Evolutionary conservation across 352 stramenopile genomes (phyloP).

Genomic region (Globisporangium sylvaticum): DNA sequence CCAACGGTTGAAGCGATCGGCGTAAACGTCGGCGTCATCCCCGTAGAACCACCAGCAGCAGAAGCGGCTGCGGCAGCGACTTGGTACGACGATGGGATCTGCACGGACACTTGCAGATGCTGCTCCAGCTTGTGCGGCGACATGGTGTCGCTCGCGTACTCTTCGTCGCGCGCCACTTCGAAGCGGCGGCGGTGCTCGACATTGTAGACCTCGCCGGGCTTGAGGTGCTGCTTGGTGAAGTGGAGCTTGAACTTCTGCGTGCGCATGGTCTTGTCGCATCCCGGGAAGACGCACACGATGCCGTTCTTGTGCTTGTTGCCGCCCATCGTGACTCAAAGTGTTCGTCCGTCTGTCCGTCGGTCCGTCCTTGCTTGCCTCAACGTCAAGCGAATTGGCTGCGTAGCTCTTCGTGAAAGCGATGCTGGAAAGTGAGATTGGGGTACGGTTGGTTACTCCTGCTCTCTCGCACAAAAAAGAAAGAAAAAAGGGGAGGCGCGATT

Average conservation of each 20-base stretch:
- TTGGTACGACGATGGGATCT: constrained; percentile 6
- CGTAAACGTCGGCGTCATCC: constrained; percentile 1
- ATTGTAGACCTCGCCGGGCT: constrained; percentile 72
- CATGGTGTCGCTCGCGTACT: constrained; percentile 20
- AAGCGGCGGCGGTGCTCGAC: constrained; percentile 73
- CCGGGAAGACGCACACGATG: constrained; percentile 78
- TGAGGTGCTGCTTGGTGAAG: constrained; percentile 74
- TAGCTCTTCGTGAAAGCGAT: constrained; percentile 1
- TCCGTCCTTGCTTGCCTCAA: background rate
- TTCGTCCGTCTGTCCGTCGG: background rate
- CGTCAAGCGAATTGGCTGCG: background rate
- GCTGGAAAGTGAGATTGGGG: background rate
- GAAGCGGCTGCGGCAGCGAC: background rate
- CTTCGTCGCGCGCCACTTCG: constrained; percentile 69
- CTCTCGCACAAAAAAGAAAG: background rate
- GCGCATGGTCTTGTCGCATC: constrained; percentile 81
- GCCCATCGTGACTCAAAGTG: constrained; percentile 33
- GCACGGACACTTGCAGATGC: constrained; percentile 3
- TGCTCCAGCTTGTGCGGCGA: constrained; percentile 11
- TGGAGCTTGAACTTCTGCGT: constrained; percentile 88
- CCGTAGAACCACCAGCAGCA: background rate
- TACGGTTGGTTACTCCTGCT: constrained; percentile 10
- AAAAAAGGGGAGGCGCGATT: background rate
- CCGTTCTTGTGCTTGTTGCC: constrained; percentile 89
- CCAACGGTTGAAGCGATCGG: background rate